These are phyloP conservation scores for Nigrograna mackinnonii DNA, from an alignment of 2,329 filamentous ascomycete species.

Conservation along the genomic window DNA sequence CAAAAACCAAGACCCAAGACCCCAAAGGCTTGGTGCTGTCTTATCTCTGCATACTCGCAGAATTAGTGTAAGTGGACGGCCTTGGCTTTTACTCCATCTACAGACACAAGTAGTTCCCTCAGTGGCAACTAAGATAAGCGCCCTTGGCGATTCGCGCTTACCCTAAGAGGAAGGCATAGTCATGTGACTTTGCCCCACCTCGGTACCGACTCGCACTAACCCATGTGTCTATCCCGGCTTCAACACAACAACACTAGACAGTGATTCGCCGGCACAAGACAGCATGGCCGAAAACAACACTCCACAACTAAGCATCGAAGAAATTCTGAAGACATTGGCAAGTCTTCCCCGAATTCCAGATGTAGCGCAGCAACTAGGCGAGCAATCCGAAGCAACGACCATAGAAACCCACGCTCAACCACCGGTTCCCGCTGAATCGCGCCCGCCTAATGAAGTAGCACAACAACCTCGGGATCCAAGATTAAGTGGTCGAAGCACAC, in stretches of 20 bases:
- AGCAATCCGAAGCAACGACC: not conserved
- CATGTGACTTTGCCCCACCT: too few relatives aligned
- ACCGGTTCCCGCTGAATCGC: not conserved
- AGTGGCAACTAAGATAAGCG: too few relatives aligned
- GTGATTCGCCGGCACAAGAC: not conserved
- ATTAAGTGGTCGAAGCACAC: conserved; percentile 14
- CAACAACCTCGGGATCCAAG: conserved; percentile 21
- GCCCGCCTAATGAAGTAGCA: not conserved
- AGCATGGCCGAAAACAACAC: conserved; percentile 34
- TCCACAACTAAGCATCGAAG: conserved; percentile 32
- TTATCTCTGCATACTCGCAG: too few relatives aligned
- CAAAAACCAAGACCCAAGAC: too few relatives aligned
- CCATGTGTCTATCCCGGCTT: too few relatives aligned
- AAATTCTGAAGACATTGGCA: conserved; percentile 39
- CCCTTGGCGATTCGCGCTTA: too few relatives aligned
- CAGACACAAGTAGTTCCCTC: too few relatives aligned
- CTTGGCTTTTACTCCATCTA: too few relatives aligned
- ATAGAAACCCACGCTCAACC: not conserved
- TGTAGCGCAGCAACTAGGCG: conserved; percentile 4
- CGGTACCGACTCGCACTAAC: too few relatives aligned
- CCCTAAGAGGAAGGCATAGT: too few relatives aligned
- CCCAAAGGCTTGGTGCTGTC: too few relatives aligned
- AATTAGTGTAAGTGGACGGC: too few relatives aligned
- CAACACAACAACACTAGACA: not conserved
- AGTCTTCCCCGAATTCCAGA: conserved; percentile 24